Base-by-base conservation (phyloP, 1,139 yeast species). In the Tardiomyces digboiensis region DNA sequence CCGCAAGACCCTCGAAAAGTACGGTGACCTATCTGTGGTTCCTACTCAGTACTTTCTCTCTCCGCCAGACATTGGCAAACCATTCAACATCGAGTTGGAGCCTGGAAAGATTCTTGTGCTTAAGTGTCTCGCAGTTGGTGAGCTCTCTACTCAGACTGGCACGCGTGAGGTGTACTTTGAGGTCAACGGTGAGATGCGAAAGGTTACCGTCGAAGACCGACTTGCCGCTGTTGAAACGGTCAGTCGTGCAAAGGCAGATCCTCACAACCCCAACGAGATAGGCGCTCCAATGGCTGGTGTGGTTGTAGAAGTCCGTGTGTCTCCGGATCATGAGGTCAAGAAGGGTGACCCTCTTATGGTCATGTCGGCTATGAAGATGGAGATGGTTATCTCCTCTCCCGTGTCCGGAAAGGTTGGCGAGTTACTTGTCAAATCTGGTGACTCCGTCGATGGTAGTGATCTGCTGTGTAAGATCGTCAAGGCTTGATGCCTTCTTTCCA, bases 221-320 rank as follows among this genome's bases (percentile, higher is more conserved):
- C 78, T 79, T 38, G 88, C 88, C 44, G 80, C 89, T 42, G 79
- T 89, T 48, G 97, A 87, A 67, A 76, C 86, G 41, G 76, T 84
- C 52, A 72, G 93, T 23, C 83, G 97, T 64, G 84, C 89, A 55
- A 93, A 91, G 76, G 98, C 97, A 41, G 85, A 82, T 54, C 72
- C 80, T 16, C 80, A 77, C 61, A 84, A 86, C 64, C 88, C 95
- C 48, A 84, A 82, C 60, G 97, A 93, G 56, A 82, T 93, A 52
- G 98, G 97, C 56, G 95, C 98, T 4, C 99, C 98, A 67, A 91
- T 91, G 98, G 94, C 97, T 29, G 99, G 99, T 71, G 97, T 91
- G 50, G 88, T 91, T 48, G 87, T 91, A 55, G 98, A 93, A 68
- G 82, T 91, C 47, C 86, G 94, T 61, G 85, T 87, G 49, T 85